Evolutionary conservation across 2,329 filamentous ascomycete genomes (phyloP).

Genomic region (Talaromyces sp.): DNA sequence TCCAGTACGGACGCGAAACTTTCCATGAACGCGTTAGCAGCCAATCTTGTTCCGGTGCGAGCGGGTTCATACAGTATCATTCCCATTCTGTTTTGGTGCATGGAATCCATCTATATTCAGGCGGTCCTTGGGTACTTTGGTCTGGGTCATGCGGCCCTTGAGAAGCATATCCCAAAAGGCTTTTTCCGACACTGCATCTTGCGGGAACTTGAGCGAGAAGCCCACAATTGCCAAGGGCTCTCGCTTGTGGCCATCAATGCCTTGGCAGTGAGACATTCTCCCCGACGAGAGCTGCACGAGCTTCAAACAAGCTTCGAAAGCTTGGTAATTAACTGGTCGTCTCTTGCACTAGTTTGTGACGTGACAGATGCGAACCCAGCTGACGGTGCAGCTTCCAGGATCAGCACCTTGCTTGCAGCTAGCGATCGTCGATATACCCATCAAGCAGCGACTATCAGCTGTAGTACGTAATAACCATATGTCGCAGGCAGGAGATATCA

Average conservation of each 20-base stretch:
- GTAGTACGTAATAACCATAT: background rate
- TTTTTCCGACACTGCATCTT: background rate
- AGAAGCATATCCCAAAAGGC: constrained; percentile 12
- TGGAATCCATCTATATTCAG: constrained; percentile 2
- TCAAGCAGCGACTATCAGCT: background rate
- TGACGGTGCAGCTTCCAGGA: background rate
- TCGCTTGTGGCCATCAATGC: background rate
- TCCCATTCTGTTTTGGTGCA: background rate
- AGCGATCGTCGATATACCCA: background rate
- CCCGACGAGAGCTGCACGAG: too few relatives aligned
- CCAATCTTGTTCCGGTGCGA: background rate
- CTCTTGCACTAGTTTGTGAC: background rate
- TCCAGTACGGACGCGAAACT: background rate
- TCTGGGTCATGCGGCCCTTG: background rate
- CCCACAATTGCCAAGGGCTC: constrained; percentile 9
- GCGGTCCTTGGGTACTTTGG: background rate
- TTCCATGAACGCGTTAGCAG: background rate
- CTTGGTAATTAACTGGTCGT: background rate
- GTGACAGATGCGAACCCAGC: background rate
- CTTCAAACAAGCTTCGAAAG: too few relatives aligned
- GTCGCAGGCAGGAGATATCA: background rate
- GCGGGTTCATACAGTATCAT: background rate
- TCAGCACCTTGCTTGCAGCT: background rate
- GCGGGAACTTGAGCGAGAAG: constrained; percentile 1
- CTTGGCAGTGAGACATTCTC: background rate